phyloP scores from a whole-genome alignment of 2,329 filamentous ascomycete species.

The Paraphaeosphaeria minitans region DNA sequence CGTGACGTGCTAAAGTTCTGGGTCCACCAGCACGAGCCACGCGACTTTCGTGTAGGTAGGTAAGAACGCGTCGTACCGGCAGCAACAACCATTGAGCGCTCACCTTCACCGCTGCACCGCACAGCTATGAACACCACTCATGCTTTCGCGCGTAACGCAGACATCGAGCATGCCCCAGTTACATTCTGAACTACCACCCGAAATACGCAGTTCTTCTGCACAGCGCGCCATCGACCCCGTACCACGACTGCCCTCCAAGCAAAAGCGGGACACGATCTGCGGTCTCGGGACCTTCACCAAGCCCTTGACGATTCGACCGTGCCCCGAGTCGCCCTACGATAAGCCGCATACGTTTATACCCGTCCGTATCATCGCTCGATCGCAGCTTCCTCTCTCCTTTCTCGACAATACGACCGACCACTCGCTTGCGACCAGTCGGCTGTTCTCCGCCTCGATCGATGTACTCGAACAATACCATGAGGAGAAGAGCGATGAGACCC shows the following conservation, averaged over 20 bases:
- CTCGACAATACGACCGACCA: conserved; percentile 39
- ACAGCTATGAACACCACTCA: conserved; percentile 32
- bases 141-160: conserved; percentile 37
- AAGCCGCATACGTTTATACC: conserved; percentile 40
- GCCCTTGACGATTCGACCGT: conserved; percentile 40
- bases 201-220: conserved; percentile 29
- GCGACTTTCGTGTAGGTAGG: conserved; percentile 7
- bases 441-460: conserved; percentile 44
- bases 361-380: conserved; percentile 41
- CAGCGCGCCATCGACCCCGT: conserved; percentile 32
- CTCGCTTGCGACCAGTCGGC: conserved; percentile 30
- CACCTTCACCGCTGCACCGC: not conserved
- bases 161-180: conserved; percentile 38
- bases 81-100: not conserved
- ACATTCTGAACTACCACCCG: conserved; percentile 22
- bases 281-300: conserved; percentile 34
- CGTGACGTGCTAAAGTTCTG: conserved; percentile 5
- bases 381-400: conserved; percentile 46
- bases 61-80: conserved; percentile 2
- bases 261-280: conserved; percentile 38
- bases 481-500: conserved; percentile 12
- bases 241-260: conserved; percentile 34
- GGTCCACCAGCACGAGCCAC: conserved; percentile 9
- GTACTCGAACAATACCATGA: conserved; percentile 29
- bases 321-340: conserved; percentile 34